Percentiles rank a stretch among this genome's conserved stretches.
Conservation (phyloP, 192 early-diverging fungal genomes). For the Linnemannia elongata region DNA sequence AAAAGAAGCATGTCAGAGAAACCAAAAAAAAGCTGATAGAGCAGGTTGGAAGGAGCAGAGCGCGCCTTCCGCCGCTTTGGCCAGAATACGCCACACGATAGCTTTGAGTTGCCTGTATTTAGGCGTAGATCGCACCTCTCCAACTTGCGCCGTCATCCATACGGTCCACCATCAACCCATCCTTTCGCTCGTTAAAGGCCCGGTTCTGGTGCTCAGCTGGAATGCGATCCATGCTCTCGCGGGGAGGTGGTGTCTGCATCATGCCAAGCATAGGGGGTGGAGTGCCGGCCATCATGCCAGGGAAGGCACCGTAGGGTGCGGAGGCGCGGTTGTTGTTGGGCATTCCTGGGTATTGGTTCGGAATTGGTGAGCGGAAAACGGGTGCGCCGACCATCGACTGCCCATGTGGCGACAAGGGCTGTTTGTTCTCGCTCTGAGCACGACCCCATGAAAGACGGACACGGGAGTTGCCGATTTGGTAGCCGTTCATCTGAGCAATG, state of each 20-base stretch:
- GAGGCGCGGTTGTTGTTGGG: constrained; percentile 30
- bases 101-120: not conserved
- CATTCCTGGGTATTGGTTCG: constrained; percentile 37
- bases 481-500: constrained; percentile 90
- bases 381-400: constrained; percentile 32
- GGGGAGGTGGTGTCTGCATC: constrained; percentile 38
- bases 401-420: constrained; percentile 49
- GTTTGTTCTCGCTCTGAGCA: constrained; percentile 64
- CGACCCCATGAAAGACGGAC: constrained; percentile 71
- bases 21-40: not conserved
- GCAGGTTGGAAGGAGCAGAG: not conserved
- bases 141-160: constrained; percentile 58
- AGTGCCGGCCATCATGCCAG: constrained; percentile 47
- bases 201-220: constrained; percentile 37
- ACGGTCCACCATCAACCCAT: constrained; percentile 49
- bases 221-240: constrained; percentile 51
- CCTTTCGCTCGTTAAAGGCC: constrained; percentile 43
- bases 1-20: not conserved
- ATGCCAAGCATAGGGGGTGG: constrained; percentile 38
- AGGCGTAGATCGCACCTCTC: constrained; percentile 58
- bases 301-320: constrained; percentile 36
- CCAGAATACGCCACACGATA: not conserved
- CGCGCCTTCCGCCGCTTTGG: not conserved
- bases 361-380: constrained; percentile 40
- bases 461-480: constrained; percentile 79